phyloP scores from a whole-genome alignment of 1,284 basidiomycete species.

The Pascua guehoae region DNA sequence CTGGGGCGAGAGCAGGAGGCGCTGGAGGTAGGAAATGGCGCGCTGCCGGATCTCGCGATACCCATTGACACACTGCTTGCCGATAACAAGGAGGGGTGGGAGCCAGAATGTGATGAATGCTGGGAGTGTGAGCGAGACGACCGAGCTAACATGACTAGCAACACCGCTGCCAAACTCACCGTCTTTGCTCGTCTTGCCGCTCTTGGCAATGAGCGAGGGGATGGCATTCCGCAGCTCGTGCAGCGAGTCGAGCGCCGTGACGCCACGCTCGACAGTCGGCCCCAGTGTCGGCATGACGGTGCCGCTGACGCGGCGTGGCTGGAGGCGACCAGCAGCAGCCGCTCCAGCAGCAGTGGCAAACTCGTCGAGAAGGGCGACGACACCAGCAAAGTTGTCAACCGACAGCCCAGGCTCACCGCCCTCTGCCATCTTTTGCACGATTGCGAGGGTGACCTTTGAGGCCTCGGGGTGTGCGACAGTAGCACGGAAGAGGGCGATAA shows the following conservation, averaged over 20 bases:
- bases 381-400: constrained; percentile 73
- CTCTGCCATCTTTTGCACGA: constrained; percentile 62
- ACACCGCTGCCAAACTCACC: constrained; percentile 23
- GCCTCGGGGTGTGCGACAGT: constrained; percentile 86
- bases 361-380: constrained; percentile 79
- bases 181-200: constrained; percentile 33
- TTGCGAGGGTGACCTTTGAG: constrained; percentile 73
- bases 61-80: constrained; percentile 79
- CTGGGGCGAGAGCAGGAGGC: constrained; percentile 77
- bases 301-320: constrained; percentile 30
- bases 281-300: constrained; percentile 52
- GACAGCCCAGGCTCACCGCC: constrained; percentile 56
- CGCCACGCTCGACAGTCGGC: constrained; percentile 70
- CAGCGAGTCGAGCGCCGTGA: constrained; percentile 75
- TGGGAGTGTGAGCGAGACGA: constrained; percentile 34
- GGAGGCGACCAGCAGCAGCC: constrained; percentile 58
- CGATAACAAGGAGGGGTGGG: constrained; percentile 71
- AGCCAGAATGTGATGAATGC: constrained; percentile 80
- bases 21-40: constrained; percentile 80
- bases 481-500: constrained; percentile 83
- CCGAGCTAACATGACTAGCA: background rate
- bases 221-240: constrained; percentile 67
- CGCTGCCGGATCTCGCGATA: constrained; percentile 79
- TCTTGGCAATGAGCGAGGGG: constrained; percentile 56
- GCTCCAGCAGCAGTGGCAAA: constrained; percentile 72